Percentiles rank a stretch among this genome's conserved stretches.
Evolutionary conservation across 2,329 filamentous ascomycete species (phyloP).

Genomic region (Aspergillus pseudoviridinutans): DNA sequence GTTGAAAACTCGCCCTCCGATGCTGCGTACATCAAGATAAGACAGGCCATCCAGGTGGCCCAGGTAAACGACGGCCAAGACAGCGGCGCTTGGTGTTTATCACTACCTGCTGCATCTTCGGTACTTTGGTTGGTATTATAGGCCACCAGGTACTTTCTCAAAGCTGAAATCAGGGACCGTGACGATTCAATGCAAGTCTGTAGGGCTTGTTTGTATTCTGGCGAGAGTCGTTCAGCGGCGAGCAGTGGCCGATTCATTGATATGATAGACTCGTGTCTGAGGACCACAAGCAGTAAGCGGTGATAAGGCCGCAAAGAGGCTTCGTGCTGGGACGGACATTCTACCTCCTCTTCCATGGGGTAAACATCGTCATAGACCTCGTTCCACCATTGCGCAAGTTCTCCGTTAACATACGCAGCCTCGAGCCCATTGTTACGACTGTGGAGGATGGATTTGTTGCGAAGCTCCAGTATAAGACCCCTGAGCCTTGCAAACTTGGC

Average conservation of each 20-base stretch:
- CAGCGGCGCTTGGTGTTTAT: constrained; percentile 25
- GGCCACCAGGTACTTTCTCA: constrained; percentile 29
- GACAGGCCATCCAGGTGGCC: constrained; percentile 52
- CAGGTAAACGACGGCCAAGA: constrained; percentile 53
- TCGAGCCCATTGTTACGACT: constrained; percentile 42
- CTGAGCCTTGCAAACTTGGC: constrained; percentile 49
- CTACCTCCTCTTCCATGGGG: constrained; percentile 26
- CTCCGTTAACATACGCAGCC: constrained; percentile 46
- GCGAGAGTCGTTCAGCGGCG: constrained; percentile 42
- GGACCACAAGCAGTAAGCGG: constrained; percentile 40
- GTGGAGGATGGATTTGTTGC: constrained; percentile 50
- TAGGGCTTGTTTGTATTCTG: constrained; percentile 47
- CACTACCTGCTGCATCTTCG: background rate
- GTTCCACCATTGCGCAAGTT: constrained; percentile 52
- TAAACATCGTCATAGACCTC: constrained; percentile 50
- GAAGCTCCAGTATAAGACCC: constrained; percentile 50
- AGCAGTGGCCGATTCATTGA: constrained; percentile 50
- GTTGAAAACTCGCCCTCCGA: constrained; percentile 44
- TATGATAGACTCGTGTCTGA: constrained; percentile 50
- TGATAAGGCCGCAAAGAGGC: constrained; percentile 33
- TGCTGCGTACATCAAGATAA: constrained; percentile 50
- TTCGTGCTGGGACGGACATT: background rate
- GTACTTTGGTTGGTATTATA: background rate
- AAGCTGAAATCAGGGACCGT: constrained; percentile 43
- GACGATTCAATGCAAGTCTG: constrained; percentile 52